Evolutionary conservation across 805 yeast genomes (phyloP), one percentile per base, ranked within the genome.

Genomic region (Yamadazyma insecticola): DNA sequence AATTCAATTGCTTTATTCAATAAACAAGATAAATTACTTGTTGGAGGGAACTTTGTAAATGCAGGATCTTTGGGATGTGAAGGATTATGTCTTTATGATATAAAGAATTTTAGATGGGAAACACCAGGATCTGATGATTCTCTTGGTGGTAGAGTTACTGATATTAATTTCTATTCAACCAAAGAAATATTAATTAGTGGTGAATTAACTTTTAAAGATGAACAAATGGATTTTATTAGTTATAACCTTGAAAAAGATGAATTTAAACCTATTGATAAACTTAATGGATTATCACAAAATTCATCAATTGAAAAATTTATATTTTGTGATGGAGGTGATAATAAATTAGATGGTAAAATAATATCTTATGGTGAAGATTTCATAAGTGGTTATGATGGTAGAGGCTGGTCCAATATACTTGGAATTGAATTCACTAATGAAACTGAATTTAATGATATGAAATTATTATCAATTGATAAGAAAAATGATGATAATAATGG

Each of bases 21-120:
- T 26, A 45, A 48, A 16, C 49, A 43, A 5, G 41, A 48, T n/a
- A 43, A 49, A 30, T 55, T 87, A 16, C 63, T 79, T 18, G 84
- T 84, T 9, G 95, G 83, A 23, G 96, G 97, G 15, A 64, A 71
- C 25, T 87, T 84, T 50, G 70, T 66, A 13, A 51, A 63, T 13
- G 78, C 83, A 2, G 79, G 81, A 0, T 59, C 74, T 4, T 56
- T 70, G 19, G 53, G 58, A 16, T 88, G 96, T 55, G 52, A 63
- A 2, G 70, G 75, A 1, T 54, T 89, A 22, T 88, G 96, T 51
- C 57, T 80, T 21, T 85, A 74, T 50, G 79, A 80, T 44, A 52
- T 76, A 38, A 49, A 55, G 3, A 61, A 66, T 19, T 59, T 72
- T 0, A 58, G 78, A 13, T 81, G 95, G 84, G 55, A 57, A 6